Conservation (phyloP, 1,284 basidiomycete genomes). For the Agroathelia rolfsii region DNA sequence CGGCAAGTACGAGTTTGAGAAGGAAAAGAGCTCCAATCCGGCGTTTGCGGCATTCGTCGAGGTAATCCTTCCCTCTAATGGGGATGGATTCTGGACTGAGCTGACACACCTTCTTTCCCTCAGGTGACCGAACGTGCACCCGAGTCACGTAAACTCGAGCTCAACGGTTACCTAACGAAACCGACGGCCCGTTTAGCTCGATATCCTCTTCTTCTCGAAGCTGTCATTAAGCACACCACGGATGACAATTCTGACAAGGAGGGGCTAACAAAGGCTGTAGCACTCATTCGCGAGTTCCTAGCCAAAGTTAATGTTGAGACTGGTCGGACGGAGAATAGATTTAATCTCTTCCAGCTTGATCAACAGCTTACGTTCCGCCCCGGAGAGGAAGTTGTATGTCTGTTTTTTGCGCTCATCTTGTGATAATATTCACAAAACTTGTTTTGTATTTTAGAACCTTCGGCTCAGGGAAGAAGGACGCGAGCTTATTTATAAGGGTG, state of each 20-base stretch:
- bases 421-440: constrained; percentile 4
- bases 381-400: constrained; percentile 76
- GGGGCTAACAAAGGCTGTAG: constrained; percentile 71
- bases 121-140: constrained; percentile 87
- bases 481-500: constrained; percentile 91
- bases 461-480: constrained; percentile 80
- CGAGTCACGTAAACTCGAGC: constrained; percentile 91
- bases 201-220: constrained; percentile 90
- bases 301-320: constrained; percentile 86
- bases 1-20: constrained; percentile 98
- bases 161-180: constrained; percentile 98
- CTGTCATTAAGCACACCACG: constrained; percentile 87
- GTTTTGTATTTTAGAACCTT: constrained; percentile 51
- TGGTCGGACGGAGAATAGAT: constrained; percentile 87
- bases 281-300: constrained; percentile 77
- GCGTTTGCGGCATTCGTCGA: constrained; percentile 97
- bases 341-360: constrained; percentile 86
- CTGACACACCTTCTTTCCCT: constrained; percentile 1
- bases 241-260: constrained; percentile 87
- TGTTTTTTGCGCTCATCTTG: constrained; percentile 6
- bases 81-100: background rate
- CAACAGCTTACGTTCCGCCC: constrained; percentile 81
- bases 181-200: constrained; percentile 95
- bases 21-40: constrained; percentile 89
- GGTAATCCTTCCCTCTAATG: constrained; percentile 42